A percentile compares a stretch with the other conserved stretches of the same genome.
Evolutionary conservation across 2,329 filamentous ascomycete genomes (phyloP).

Genomic region (Claviceps spartinae): DNA sequence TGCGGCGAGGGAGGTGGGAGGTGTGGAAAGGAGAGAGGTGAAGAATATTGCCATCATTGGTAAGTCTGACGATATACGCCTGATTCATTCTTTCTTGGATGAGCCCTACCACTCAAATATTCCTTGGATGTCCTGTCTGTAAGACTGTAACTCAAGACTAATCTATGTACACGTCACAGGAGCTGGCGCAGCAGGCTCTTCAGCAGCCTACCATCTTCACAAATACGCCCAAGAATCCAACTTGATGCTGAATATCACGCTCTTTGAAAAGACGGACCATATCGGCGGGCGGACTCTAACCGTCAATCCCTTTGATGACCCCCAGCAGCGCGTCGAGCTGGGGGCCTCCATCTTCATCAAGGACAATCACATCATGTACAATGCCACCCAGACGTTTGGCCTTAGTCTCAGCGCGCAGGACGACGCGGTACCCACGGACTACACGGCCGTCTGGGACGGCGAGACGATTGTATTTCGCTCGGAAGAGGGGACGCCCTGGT

Average conservation of each 20-base stretch:
- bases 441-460: slow-evolving; percentile 78
- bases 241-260: slow-evolving; percentile 60
- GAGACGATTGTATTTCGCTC: slow-evolving; percentile 56
- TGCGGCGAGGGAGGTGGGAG: slow-evolving; percentile 7
- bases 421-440: slow-evolving; percentile 33
- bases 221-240: slow-evolving; percentile 52
- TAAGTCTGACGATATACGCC: slow-evolving; percentile 10
- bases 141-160: background rate
- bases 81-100: background rate
- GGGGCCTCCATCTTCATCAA: slow-evolving; percentile 87
- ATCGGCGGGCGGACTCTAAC: slow-evolving; percentile 83
- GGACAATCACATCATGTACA: slow-evolving; percentile 69
- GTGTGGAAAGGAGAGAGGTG: slow-evolving; percentile 8
- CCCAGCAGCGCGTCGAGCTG: slow-evolving; percentile 60
- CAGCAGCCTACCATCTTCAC: slow-evolving; percentile 69
- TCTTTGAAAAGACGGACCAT: slow-evolving; percentile 68
- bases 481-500: slow-evolving; percentile 44
- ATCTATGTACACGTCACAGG: slow-evolving; percentile 35
- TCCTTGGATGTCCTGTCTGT: too few species aligned
- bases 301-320: slow-evolving; percentile 59
- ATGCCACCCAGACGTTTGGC: slow-evolving; percentile 58
- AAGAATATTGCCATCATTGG: slow-evolving; percentile 25
- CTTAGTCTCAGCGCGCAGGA: slow-evolving; percentile 40
- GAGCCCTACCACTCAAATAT: too few species aligned
- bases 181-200: slow-evolving; percentile 78